These are phyloP conservation scores for Salix purpurea DNA, from an alignment of 345 rosid species.

Conservation along the genomic window DNA sequence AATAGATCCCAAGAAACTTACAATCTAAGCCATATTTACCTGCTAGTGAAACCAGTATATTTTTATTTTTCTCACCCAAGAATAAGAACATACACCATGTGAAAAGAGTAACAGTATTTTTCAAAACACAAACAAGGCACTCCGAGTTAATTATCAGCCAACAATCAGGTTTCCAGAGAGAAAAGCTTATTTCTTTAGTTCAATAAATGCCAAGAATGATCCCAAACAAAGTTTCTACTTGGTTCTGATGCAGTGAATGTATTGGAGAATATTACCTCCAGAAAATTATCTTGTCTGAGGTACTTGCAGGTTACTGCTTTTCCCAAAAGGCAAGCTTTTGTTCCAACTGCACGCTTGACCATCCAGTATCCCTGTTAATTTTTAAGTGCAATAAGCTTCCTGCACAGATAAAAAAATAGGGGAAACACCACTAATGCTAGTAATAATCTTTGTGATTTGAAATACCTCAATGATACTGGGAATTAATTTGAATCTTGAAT, in stretches of 20 bases:
- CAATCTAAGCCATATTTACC: neutral
- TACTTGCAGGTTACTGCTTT: conserved; percentile 97
- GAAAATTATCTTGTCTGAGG: conserved; percentile 84
- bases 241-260: neutral
- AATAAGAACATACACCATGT: neutral
- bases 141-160: neutral
- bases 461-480: conserved; percentile 90
- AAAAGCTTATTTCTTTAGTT: neutral
- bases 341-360: conserved; percentile 99
- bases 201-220: neutral
- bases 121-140: neutral
- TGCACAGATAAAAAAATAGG: neutral
- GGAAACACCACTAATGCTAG: neutral
- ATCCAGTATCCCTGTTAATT: conserved; percentile 89
- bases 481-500: conserved; percentile 84
- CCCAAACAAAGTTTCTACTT: neutral
- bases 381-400: conserved; percentile 4
- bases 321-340: conserved; percentile 93
- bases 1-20: neutral
- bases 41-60: neutral
- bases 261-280: conserved; percentile 50
- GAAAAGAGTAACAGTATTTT: neutral
- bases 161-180: neutral
- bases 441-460: neutral
- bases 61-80: neutral